phyloP scores from a whole-genome alignment of 257 asterid genomes.

The Gentiana dahurica region DNA sequence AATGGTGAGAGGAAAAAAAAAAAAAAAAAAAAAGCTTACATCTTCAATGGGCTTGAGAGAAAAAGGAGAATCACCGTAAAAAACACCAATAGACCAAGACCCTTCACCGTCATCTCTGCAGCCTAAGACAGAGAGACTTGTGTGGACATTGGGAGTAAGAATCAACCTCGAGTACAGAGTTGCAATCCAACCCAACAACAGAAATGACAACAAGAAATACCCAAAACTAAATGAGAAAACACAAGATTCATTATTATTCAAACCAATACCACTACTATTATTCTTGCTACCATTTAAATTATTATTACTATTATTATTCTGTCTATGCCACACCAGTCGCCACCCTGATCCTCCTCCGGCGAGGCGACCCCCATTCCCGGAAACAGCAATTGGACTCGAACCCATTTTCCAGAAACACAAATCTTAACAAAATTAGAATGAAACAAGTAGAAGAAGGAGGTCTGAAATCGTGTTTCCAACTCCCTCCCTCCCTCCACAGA shows the following conservation, averaged over 20 bases:
- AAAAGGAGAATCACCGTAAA: conserved; percentile 89
- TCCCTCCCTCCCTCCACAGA: conserved; percentile 1
- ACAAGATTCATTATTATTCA: conserved; percentile 11
- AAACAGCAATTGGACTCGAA: conserved; percentile 17
- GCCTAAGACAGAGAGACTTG: conserved; percentile 39
- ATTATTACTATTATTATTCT: conserved; percentile 4
- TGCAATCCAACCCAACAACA: conserved; percentile 63
- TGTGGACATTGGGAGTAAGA: conserved; percentile 54
- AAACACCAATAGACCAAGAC: conserved; percentile 91
- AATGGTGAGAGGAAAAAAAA: not conserved
- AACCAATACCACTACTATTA: conserved; percentile 1
- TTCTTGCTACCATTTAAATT: conserved; percentile 3
- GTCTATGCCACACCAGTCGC: conserved; percentile 12
- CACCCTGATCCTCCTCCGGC: conserved; percentile 11
- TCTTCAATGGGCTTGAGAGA: conserved; percentile 86
- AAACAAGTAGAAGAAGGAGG: not conserved
- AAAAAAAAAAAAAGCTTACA: conserved; percentile 29
- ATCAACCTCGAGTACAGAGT: conserved; percentile 44
- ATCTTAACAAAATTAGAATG: not conserved
- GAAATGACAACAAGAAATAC: conserved; percentile 50
- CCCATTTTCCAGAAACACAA: conserved; percentile 13
- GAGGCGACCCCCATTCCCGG: conserved; percentile 14
- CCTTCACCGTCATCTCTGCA: conserved; percentile 83
- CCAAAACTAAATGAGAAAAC: conserved; percentile 24
- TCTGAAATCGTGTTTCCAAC: not conserved